Percentiles rank a stretch among this genome's conserved stretches.
These are phyloP conservation scores for Candida sojae DNA, from an alignment of 1,139 yeast species.

Conservation along the genomic window DNA sequence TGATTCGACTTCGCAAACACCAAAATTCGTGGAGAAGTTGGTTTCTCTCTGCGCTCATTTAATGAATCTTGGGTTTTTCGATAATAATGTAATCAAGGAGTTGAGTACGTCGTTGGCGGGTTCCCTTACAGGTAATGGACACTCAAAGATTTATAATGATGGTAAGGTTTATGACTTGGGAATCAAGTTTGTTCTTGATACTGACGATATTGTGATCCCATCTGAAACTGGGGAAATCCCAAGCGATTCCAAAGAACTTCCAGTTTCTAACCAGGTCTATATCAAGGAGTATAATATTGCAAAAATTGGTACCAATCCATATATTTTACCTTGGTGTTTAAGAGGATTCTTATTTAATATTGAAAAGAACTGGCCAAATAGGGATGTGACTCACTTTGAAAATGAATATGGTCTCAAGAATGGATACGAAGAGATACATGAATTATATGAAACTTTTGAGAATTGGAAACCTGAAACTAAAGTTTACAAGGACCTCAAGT, in stretches of 20 bases:
- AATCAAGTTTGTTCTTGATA: constrained; percentile 70
- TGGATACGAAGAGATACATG: constrained; percentile 55
- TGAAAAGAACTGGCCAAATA: constrained; percentile 56
- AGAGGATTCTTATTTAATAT: constrained; percentile 71
- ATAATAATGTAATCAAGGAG: constrained; percentile 78
- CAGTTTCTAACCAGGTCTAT: constrained; percentile 49
- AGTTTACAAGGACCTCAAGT: constrained; percentile 77
- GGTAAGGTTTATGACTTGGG: constrained; percentile 83
- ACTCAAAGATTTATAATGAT: constrained; percentile 85
- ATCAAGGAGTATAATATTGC: constrained; percentile 63
- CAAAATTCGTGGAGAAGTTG: constrained; percentile 47
- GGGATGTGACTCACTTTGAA: constrained; percentile 16
- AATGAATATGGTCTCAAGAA: constrained; percentile 27
- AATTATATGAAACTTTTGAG: constrained; percentile 70
- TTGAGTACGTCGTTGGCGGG: constrained; percentile 84
- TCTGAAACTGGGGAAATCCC: constrained; percentile 17
- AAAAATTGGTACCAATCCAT: constrained; percentile 74
- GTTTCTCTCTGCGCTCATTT: constrained; percentile 51
- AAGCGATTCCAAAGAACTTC: constrained; percentile 18
- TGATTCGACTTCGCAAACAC: constrained; percentile 60
- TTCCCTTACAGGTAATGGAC: constrained; percentile 92
- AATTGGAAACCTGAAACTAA: constrained; percentile 86
- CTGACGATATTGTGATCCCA: constrained; percentile 59
- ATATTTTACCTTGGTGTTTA: constrained; percentile 88
- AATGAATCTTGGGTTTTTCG: constrained; percentile 67